These are phyloP conservation scores for Polyporus arcularius DNA, from an alignment of 768 basidiomycete genomes.

Conservation along the genomic window DNA sequence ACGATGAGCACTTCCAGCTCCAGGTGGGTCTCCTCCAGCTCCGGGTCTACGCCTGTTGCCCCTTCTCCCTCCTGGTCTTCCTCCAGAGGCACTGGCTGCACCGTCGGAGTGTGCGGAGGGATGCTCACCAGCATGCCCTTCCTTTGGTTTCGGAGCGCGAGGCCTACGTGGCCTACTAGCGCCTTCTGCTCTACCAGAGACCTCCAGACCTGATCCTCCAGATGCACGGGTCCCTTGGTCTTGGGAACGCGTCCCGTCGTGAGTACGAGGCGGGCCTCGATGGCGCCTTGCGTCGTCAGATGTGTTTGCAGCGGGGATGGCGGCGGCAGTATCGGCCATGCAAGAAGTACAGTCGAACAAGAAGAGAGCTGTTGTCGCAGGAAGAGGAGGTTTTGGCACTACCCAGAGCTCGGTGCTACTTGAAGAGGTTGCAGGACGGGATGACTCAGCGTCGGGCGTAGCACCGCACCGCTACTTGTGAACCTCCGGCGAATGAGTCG, in stretches of 20 bases:
- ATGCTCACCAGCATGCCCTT: slow-evolving; percentile 10
- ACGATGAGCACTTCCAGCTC: background rate
- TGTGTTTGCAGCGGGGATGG: background rate
- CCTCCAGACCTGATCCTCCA: background rate
- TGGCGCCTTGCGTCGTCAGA: background rate
- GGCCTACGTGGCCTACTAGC: slow-evolving; percentile 18
- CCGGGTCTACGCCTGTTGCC: background rate
- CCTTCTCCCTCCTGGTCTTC: background rate
- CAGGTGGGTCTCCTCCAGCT: background rate
- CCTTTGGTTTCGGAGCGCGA: slow-evolving; percentile 6
- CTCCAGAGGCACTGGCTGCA: background rate
- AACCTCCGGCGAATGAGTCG: background rate
- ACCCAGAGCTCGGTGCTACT: background rate
- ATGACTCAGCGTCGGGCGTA: background rate
- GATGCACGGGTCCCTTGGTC: background rate
- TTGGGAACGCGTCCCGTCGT: background rate
- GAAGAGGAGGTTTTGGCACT: too few species aligned
- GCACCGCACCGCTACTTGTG: background rate
- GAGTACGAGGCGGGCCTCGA: background rate
- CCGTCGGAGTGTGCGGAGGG: background rate
- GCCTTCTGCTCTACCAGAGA: slow-evolving; percentile 2
- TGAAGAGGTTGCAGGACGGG: background rate
- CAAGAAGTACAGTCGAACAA: background rate
- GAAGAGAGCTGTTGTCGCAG: background rate
- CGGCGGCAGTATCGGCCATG: background rate